Evolutionary conservation across 2,329 filamentous ascomycete species (phyloP), one percentile per base, ranked within the genome.

Genomic region (Neurospora sp.): DNA sequence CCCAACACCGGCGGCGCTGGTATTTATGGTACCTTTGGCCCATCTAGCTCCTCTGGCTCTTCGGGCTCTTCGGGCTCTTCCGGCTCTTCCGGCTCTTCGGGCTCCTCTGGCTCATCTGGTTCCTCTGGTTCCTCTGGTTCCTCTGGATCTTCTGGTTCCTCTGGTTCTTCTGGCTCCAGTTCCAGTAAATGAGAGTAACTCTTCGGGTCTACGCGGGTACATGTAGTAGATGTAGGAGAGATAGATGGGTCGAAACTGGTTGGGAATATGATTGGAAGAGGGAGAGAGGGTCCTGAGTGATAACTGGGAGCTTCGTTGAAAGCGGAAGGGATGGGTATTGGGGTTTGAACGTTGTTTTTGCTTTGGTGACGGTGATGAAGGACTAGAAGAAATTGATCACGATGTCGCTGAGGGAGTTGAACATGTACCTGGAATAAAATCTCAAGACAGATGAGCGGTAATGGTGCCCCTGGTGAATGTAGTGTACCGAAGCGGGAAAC

Each of bases 81-180:
- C 1, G n/a, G 41, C 0, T 19, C 41, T 0, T 43, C 41, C 1
- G n/a, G 41, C 0, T 19, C 41, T 0, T 43, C 41, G 3, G 41
- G 8, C 2, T n/a, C 17, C 1, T 40, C 39, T 12, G 11, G 39
- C 1, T 37, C 37, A 2, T 37, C 37, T 3, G 37, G 38, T 0
- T 39, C 38, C 4, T 57, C 46, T 4, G 46, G 12, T 1, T 57
- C 52, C 6, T 57, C 52, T 33, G 41, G 8, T 0, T n/a, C 17
- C 0, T 40, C 39, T 5, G 11, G 23, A 1, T 57, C 46, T 3
- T 33, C 46, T 33, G 41, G 8, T 1, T n/a, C 17, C 0, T 40
- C 39, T 12, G 3, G 23, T 1, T 57, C 52, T 0, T 57, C 52
- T 33, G 5, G 28, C 1, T 33, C 28, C 28, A 33, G 5, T 52